phyloP scores from a whole-genome alignment of 106 monocot species.

The Dendrobium huoshanense region DNA sequence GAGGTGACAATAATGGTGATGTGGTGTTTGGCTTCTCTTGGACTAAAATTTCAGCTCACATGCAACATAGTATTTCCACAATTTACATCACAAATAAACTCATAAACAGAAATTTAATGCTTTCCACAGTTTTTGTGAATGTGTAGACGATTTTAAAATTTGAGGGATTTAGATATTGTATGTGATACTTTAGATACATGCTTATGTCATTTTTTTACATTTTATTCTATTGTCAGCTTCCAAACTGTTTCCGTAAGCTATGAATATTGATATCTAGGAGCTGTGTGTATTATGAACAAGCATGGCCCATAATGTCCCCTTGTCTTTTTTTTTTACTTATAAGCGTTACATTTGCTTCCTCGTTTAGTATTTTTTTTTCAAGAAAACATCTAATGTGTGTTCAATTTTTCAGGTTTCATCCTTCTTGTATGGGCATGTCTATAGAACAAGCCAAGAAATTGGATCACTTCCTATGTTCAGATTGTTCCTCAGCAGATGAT shows the following conservation, averaged over 20 bases:
- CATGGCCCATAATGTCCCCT: background rate
- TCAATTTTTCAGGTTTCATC: constrained; percentile 7
- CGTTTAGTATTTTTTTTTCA: background rate
- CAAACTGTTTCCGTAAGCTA: background rate
- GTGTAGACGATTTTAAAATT: no score
- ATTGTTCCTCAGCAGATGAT: constrained; percentile 6
- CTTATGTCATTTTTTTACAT: background rate
- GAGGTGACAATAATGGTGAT: no score
- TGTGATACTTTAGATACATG: background rate
- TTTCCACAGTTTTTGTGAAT: no score
- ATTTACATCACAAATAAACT: no score
- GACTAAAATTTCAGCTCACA: no score
- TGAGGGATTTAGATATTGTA: background rate
- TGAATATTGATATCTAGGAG: background rate
- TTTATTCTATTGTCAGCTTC: background rate
- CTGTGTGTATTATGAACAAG: background rate
- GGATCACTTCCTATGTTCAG: constrained; percentile 6
- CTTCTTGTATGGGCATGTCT: background rate
- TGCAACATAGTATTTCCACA: no score
- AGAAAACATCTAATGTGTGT: background rate
- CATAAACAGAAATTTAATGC: no score
- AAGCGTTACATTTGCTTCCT: background rate
- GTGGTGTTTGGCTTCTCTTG: no score
- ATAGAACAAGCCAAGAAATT: constrained; percentile 9
- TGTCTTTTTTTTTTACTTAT: background rate